Conservation (phyloP, 1,284 basidiomycete species). For the Ustilago esculenta region DNA sequence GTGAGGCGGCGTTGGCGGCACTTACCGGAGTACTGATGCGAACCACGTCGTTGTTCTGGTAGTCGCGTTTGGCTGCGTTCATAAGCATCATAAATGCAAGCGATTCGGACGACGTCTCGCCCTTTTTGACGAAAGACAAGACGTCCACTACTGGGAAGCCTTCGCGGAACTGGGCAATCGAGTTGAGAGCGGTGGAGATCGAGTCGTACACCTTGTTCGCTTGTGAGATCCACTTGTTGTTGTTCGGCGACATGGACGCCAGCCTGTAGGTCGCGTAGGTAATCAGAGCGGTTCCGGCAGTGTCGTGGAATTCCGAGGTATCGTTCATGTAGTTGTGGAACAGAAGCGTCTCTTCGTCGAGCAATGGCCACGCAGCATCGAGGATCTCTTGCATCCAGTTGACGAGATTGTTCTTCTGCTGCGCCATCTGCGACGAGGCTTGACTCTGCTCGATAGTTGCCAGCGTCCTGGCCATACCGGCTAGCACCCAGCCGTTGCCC, state of each 20-base stretch:
- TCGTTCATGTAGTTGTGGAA: conserved; percentile 63
- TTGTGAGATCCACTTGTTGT: conserved; percentile 25
- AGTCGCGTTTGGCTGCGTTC: conserved; percentile 58
- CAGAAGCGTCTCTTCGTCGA: conserved; percentile 67
- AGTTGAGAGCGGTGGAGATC: conserved; percentile 41
- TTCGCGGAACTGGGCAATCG: conserved; percentile 44
- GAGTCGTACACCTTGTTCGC: conserved; percentile 56
- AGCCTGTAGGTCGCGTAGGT: conserved; percentile 59
- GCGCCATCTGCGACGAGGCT: conserved; percentile 71
- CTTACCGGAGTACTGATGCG: conserved; percentile 20
- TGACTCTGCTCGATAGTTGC: conserved; percentile 76
- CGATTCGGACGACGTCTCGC: conserved; percentile 53
- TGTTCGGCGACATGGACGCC: conserved; percentile 48
- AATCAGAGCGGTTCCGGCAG: conserved; percentile 58
- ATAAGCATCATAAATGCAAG: conserved; percentile 61
- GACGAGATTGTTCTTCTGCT: conserved; percentile 74
- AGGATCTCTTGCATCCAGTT: conserved; percentile 80
- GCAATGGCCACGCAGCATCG: conserved; percentile 74
- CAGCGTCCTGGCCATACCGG: conserved; percentile 83
- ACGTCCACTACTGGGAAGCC: conserved; percentile 56
- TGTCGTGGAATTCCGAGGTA: conserved; percentile 49
- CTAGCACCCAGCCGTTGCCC: conserved; percentile 85
- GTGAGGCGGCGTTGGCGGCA: conserved; percentile 13
- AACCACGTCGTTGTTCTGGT: conserved; percentile 37
- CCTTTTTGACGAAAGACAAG: conserved; percentile 46